A percentile compares a stretch with the other conserved stretches of the same genome.
phyloP scores from a whole-genome alignment of 192 early-diverging fungal genomes.

The Phlyctochytrium arcticum region DNA sequence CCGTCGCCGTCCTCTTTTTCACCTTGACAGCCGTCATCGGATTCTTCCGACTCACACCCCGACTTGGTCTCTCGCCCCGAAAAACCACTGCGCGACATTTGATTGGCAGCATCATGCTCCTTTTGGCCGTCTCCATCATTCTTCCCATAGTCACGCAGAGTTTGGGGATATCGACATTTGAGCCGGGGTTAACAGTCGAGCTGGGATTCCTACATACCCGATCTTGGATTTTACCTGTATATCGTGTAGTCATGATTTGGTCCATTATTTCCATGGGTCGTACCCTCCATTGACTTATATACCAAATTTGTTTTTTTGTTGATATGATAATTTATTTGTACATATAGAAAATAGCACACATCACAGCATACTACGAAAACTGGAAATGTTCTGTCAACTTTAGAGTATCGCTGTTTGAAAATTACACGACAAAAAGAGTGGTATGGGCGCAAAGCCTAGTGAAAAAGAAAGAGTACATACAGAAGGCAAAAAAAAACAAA shows the following conservation, averaged over 20 bases:
- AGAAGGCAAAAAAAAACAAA: no score
- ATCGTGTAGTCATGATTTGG: background rate
- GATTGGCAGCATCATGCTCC: conserved; percentile 14
- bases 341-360: no score
- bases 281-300: no score
- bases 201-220: background rate
- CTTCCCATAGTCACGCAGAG: conserved; percentile 10
- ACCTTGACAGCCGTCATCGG: conserved; percentile 12
- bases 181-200: background rate
- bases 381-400: no score
- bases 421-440: no score
- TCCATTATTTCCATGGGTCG: no score
- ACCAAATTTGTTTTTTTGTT: no score
- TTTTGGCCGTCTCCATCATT: conserved; percentile 13
- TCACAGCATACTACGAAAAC: no score
- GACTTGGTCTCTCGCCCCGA: background rate
- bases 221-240: background rate
- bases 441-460: no score
- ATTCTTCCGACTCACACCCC: conserved; percentile 9
- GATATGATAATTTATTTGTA: no score
- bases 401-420: no score
- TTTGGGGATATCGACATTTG: conserved; percentile 2
- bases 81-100: conserved; percentile 14
- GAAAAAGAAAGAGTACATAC: no score
- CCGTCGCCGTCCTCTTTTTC: conserved; percentile 7